Base-by-base conservation (phyloP, 768 basidiomycete genomes). In the Suillus paluster region DNA sequence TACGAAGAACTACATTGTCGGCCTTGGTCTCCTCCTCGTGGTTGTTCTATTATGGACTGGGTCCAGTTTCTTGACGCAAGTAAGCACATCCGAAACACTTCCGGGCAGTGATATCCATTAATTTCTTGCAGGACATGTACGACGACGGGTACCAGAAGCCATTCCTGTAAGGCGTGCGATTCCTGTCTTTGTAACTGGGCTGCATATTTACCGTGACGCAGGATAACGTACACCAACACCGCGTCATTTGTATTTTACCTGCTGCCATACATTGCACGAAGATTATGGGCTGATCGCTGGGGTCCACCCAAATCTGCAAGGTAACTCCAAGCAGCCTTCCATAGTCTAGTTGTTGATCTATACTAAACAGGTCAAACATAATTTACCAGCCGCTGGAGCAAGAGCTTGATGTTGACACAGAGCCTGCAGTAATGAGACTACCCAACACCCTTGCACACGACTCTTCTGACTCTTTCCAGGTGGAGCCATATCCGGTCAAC, bases 201-300 rank as follows among this genome's bases (percentile, higher is more conserved):
- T 54, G 5, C 57, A 33, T 2, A 39, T 48, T 33, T 12, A 52
- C 66, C n/a, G 23, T 34, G 23, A 27, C 61, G 39, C n/a, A 92
- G 92, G 61, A 84, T 94, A 56, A 96, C 97, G 12, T 99, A 97
- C 70, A 79, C 97, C 71, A 95, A 89, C 76, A 98, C 96, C 1
- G 89, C 91, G 64, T 82, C 94, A n/a, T 99, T 99, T 71, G 78
- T 85, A 4, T 68, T 94, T 15, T 96, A 96, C 76, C 87, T 96
- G 34, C 57, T 94, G 3, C 92, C 92, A 0, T 84, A 79, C 56
- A 60, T 77, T 41, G 68, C 86, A 54, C 78, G 80, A 56, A 75
- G 67, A 57, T 68, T 65, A 36, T 70, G 63, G 17, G 33, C 53
- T 23, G 33, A 27, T 6, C 50, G 41, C 8, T n/a, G 53, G 39